Evolutionary conservation across 257 asterid species (phyloP), one percentile per base, ranked within the genome.

Genomic region (Petrea volubilis): DNA sequence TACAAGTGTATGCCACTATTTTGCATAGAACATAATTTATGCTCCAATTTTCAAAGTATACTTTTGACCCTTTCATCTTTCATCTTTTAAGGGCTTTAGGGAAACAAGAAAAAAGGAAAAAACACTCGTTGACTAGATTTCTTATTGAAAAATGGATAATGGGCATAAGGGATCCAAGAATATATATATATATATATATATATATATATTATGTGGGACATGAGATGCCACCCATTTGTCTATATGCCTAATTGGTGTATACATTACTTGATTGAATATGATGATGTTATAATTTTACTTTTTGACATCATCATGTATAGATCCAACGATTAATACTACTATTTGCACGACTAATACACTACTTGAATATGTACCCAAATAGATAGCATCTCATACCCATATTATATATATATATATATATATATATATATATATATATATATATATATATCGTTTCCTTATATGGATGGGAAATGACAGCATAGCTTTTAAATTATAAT

Each of bases 81-180:
- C 38, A 33, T 21, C 68, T 36, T 71, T 59, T 55, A 43, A 28
- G 46, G 25, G n/a, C 18, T 61, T 60, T 60, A 6, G 18, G 24
- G 36, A 72, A n/a, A n/a, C n/a, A n/a, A n/a, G n/a, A n/a, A n/a
- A n/a, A n/a, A n/a, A n/a, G n/a, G n/a, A n/a, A n/a, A 53, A 58
- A 24, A 44, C 13, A 53, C 52, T 58, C 47, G 75, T 78, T 78
- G 82, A 78, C 82, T 50, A 67, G 0, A 51, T 25, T n/a, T 27
- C 4, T 10, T 25, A 28, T 64, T 7, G 14, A 25, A 64, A 25
- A 64, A 24, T 9, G 23, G 21, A 6, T 1, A 60, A 60, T 60
- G 6, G 7, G 36, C 40, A 50, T 55, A 56, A 43, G 28, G 72
- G 18, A 68, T 24, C 53, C 33, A 68, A 53, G 20, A 11, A 33